phyloP scores from a whole-genome alignment of 495 filamentous ascomycete species.

The Tuber calosporum region DNA sequence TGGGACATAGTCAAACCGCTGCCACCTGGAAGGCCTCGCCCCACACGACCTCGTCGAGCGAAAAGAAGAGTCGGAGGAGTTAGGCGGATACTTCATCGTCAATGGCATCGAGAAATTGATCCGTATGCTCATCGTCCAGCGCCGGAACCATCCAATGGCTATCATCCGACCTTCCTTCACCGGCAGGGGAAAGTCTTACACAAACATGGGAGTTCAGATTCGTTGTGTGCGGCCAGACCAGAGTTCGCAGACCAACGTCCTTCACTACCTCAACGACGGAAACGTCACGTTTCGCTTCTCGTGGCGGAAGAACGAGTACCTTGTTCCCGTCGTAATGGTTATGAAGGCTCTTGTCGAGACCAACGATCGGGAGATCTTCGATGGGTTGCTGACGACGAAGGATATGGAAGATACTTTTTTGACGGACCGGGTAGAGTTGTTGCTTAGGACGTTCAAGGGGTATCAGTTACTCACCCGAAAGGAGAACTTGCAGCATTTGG shows the following conservation, averaged over 20 bases:
- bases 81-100: slow-evolving; percentile 81
- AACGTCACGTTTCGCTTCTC: slow-evolving; percentile 96
- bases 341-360: slow-evolving; percentile 92
- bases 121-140: slow-evolving; percentile 78
- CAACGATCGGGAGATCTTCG: slow-evolving; percentile 92
- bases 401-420: slow-evolving; percentile 82
- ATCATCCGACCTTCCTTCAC: slow-evolving; percentile 82
- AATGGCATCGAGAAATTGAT: slow-evolving; percentile 96
- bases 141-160: slow-evolving; percentile 89
- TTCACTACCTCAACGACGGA: slow-evolving; percentile 91
- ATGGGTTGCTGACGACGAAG: slow-evolving; percentile 71
- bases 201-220: slow-evolving; percentile 80
- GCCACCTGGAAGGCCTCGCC: slow-evolving; percentile 76
- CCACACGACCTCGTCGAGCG: slow-evolving; percentile 71
- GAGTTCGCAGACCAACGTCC: slow-evolving; percentile 92
- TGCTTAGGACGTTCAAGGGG: slow-evolving; percentile 85
- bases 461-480: slow-evolving; percentile 72
- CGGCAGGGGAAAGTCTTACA: slow-evolving; percentile 76
- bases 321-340: slow-evolving; percentile 92
- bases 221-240: slow-evolving; percentile 90
- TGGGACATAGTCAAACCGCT: slow-evolving; percentile 63
- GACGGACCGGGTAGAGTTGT: slow-evolving; percentile 83
- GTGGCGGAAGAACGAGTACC: slow-evolving; percentile 93
- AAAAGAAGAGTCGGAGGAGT: slow-evolving; percentile 79
- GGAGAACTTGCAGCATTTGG: slow-evolving; percentile 73